Evolutionary conservation across 805 yeast species (phyloP).

Genomic region (Barnettozyma sucrosica): DNA sequence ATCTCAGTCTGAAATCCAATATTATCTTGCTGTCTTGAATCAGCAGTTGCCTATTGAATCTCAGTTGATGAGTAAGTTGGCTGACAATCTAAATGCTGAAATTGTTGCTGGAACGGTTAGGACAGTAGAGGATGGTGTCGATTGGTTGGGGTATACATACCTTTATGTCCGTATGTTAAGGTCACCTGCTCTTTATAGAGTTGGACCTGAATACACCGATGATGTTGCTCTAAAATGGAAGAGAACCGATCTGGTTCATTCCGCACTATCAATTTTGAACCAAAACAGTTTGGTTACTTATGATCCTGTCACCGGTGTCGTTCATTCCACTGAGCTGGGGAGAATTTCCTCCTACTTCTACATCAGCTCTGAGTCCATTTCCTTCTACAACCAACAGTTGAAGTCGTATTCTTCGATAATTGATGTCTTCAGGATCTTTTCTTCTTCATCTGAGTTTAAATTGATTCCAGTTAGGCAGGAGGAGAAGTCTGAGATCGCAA

Average conservation of each 20-base stretch:
- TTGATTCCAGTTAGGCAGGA: constrained; percentile 81
- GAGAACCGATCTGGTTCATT: constrained; percentile 64
- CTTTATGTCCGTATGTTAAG: constrained; percentile 70
- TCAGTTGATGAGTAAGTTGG: constrained; percentile 63
- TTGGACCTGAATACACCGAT: constrained; percentile 55
- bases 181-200: constrained; percentile 70
- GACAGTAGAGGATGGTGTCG: constrained; percentile 57
- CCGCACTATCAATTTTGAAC: constrained; percentile 61
- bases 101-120: constrained; percentile 65
- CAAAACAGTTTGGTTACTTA: constrained; percentile 56
- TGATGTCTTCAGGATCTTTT: constrained; percentile 72
- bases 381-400: constrained; percentile 54
- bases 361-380: constrained; percentile 69
- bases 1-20: constrained; percentile 76
- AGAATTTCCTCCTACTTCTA: constrained; percentile 82
- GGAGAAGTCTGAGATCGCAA: constrained; percentile 68
- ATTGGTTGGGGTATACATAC: constrained; percentile 79
- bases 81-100: constrained; percentile 83
- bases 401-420: constrained; percentile 61
- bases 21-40: constrained; percentile 83
- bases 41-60: constrained; percentile 93
- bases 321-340: constrained; percentile 67
- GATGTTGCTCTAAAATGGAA: constrained; percentile 46
- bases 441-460: constrained; percentile 80
- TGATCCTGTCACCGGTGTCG: constrained; percentile 41